Evolutionary conservation across 805 yeast genomes (phyloP).

Genomic region (Suhomyces pyralidae): DNA sequence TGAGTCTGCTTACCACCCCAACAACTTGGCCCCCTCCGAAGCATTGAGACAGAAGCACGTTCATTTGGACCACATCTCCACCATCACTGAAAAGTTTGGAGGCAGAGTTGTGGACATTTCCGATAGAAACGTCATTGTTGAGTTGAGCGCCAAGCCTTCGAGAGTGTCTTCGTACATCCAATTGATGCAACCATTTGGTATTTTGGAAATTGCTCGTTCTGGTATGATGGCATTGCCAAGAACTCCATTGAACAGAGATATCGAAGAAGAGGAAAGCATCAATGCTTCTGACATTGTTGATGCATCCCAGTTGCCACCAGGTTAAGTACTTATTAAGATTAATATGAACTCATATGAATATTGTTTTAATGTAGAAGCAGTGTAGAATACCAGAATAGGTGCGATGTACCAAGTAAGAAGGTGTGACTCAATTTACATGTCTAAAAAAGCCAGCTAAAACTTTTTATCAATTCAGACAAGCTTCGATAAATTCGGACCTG

Average conservation of each 20-base stretch:
- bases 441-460: too few species aligned
- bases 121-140: constrained; percentile 91
- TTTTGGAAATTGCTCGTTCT: constrained; percentile 91
- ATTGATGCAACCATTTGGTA: constrained; percentile 92
- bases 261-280: constrained; percentile 42
- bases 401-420: too few species aligned
- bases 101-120: constrained; percentile 90
- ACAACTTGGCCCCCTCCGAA: constrained; percentile 83
- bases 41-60: constrained; percentile 91
- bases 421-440: too few species aligned
- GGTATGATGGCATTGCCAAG: constrained; percentile 99
- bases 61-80: constrained; percentile 81
- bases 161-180: constrained; percentile 84
- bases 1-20: constrained; percentile 72
- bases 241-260: constrained; percentile 68
- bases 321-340: constrained; percentile 41
- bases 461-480: too few species aligned
- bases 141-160: constrained; percentile 89
- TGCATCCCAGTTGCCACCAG: constrained; percentile 90
- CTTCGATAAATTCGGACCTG: too few species aligned
- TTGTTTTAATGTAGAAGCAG: too few species aligned
- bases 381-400: not conserved
- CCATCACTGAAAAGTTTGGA: constrained; percentile 81
- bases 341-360: too few species aligned
- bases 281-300: constrained; percentile 76